Percentiles rank a stretch among this genome's conserved stretches.
Evolutionary conservation across 2,329 filamentous ascomycete species (phyloP).

Genomic region (Calonectria montana): DNA sequence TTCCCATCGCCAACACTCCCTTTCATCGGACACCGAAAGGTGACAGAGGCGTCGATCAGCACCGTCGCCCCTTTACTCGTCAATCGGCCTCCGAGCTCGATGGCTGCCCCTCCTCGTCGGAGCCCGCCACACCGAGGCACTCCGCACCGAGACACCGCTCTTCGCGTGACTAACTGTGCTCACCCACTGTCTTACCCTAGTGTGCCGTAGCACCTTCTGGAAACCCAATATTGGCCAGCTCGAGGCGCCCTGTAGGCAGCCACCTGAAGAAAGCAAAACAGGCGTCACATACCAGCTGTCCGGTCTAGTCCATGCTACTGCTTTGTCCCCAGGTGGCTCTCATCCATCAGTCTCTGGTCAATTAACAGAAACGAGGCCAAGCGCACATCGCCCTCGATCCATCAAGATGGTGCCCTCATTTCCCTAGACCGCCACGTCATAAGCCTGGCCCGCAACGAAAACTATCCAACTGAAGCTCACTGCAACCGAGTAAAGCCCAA

Average conservation of each 20-base stretch:
- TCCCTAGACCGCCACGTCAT: background rate
- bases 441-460: background rate
- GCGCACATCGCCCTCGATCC: background rate
- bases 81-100: constrained; percentile 1
- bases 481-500: constrained; percentile 4
- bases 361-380: background rate
- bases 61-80: background rate
- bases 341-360: background rate
- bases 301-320: too few relatives aligned
- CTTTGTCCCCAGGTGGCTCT: background rate
- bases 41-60: background rate
- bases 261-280: background rate
- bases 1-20: background rate
- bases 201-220: background rate
- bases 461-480: background rate
- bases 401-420: background rate
- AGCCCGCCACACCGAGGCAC: constrained; percentile 5
- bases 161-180: background rate
- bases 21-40: background rate
- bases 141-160: constrained; percentile 6
- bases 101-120: constrained; percentile 1
- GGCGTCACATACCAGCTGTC: background rate
- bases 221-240: background rate
- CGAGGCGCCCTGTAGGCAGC: background rate
- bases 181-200: background rate